These are phyloP conservation scores for Ceratocystis colombiana DNA, from an alignment of 2,329 filamentous ascomycete species.

Conservation along the genomic window DNA sequence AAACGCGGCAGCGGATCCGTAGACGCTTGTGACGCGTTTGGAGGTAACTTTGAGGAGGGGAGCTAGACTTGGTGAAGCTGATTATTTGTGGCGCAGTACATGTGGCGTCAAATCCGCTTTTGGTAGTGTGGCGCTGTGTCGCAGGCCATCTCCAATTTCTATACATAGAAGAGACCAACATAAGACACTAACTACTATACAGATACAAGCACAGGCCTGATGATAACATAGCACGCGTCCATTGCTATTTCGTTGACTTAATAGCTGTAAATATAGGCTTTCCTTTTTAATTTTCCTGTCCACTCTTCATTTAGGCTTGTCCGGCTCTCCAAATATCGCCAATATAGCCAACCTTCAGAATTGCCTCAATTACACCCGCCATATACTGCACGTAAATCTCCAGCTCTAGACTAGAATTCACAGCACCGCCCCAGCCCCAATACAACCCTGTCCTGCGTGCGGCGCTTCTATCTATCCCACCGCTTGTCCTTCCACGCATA, in stretches of 20 bases:
- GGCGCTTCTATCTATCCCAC: not conserved
- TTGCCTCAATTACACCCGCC: not conserved
- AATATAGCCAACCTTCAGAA: constrained; percentile 1
- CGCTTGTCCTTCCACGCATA: not conserved
- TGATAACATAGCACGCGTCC: not conserved
- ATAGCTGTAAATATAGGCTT: not conserved
- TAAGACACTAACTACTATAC: not conserved
- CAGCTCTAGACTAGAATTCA: no score
- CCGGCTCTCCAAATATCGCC: not conserved
- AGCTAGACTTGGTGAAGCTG: no score
- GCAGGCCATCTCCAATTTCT: constrained; percentile 1
- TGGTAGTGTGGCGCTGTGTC: not conserved
- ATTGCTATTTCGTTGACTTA: not conserved
- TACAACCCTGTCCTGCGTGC: not conserved
- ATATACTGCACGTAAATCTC: no score
- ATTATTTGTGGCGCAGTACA: not conserved
- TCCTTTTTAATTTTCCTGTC: not conserved
- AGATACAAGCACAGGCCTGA: not conserved
- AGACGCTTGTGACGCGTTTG: constrained; percentile 10
- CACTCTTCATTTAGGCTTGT: not conserved
- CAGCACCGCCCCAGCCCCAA: not conserved
- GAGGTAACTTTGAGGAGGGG: not conserved
- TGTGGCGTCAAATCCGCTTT: not conserved
- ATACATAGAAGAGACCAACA: not conserved
- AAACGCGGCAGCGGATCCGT: constrained; percentile 12